These are phyloP conservation scores for Talaromyces liani DNA, from an alignment of 495 filamentous ascomycete species.

Conservation along the genomic window DNA sequence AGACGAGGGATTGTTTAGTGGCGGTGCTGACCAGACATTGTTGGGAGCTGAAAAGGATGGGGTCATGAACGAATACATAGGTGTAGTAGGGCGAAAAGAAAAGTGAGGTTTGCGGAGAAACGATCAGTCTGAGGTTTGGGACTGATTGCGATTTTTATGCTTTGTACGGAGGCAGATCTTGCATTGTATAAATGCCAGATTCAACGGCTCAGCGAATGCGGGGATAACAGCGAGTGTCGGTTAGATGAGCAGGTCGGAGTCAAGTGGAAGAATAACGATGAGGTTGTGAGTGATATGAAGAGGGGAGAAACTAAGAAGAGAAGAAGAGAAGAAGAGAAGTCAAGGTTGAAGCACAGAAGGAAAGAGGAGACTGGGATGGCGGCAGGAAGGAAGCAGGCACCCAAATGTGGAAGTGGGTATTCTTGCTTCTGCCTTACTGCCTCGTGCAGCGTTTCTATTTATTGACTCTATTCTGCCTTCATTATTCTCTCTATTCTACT, in stretches of 20 bases:
- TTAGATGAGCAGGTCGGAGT: neutral
- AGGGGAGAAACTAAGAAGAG: neutral
- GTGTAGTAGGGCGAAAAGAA: constrained; percentile 15
- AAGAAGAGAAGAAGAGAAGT: constrained; percentile 1
- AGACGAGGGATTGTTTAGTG: constrained; percentile 17
- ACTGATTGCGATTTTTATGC: neutral
- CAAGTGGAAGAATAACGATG: neutral
- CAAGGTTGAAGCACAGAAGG: neutral
- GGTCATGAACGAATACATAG: constrained; percentile 7
- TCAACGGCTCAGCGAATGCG: neutral
- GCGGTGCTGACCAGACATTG: constrained; percentile 6
- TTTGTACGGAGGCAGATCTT: neutral
- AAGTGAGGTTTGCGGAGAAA: constrained; percentile 6
- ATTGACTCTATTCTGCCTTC: neutral
- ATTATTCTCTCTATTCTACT: neutral
- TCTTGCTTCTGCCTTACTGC: neutral
- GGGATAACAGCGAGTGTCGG: neutral
- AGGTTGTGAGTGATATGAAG: constrained; percentile 10
- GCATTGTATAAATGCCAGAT: neutral
- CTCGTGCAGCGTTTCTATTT: neutral
- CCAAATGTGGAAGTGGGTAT: constrained; percentile 4
- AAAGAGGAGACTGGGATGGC: neutral
- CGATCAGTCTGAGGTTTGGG: neutral
- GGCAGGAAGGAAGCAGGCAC: constrained; percentile 4
- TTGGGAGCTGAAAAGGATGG: constrained; percentile 3